Conservation (phyloP, 805 yeast genomes). For the Metschnikowia gelsemii region DNA sequence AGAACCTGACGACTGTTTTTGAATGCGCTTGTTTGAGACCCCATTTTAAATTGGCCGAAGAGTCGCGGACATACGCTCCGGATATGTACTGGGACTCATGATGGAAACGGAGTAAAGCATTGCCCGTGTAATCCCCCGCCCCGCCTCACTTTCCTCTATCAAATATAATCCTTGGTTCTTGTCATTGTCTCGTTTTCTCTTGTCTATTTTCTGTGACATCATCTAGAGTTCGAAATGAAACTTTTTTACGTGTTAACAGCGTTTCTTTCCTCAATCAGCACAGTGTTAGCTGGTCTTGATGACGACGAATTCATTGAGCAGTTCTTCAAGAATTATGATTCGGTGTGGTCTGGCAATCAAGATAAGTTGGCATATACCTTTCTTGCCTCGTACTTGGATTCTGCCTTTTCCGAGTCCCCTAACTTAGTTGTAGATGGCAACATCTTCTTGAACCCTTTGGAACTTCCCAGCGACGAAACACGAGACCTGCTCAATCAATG, state of each 20-base stretch:
- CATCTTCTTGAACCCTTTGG: constrained; percentile 3
- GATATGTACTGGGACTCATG: too few species aligned
- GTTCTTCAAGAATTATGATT: constrained; percentile 8
- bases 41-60: too few species aligned
- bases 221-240: too few species aligned
- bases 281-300: background rate
- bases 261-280: background rate
- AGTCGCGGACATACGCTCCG: too few species aligned
- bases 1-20: too few species aligned
- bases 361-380: constrained; percentile 10
- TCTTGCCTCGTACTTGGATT: constrained; percentile 1
- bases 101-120: too few species aligned
- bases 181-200: too few species aligned
- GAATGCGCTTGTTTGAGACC: too few species aligned
- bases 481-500: background rate
- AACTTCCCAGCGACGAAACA: constrained; percentile 1
- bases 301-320: background rate
- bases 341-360: constrained; percentile 10
- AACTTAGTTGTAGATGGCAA: constrained; percentile 2
- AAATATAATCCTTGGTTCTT: too few species aligned
- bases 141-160: too few species aligned
- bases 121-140: too few species aligned
- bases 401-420: background rate
- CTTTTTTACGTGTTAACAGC: background rate
- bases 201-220: too few species aligned